These are phyloP conservation scores for Cadophora luteo-olivacea DNA, from an alignment of 2,329 filamentous ascomycete genomes.

Conservation along the genomic window DNA sequence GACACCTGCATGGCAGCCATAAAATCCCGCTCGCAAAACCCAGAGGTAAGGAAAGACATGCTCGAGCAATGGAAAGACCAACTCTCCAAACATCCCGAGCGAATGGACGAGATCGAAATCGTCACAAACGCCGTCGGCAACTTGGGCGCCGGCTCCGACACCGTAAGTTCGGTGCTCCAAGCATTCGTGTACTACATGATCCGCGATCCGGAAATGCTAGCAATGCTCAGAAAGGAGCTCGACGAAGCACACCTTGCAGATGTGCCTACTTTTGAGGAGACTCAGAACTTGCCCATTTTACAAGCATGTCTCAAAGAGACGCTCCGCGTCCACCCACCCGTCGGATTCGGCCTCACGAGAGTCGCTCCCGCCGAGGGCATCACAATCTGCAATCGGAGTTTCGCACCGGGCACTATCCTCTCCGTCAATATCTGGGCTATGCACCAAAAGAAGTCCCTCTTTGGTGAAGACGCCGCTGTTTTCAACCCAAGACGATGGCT, in stretches of 20 bases:
- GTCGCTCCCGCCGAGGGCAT: slow-evolving; percentile 43
- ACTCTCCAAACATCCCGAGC: slow-evolving; percentile 45
- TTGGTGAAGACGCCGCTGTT: slow-evolving; percentile 43
- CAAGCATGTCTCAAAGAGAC: slow-evolving; percentile 49
- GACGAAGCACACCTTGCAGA: slow-evolving; percentile 34
- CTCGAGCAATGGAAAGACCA: slow-evolving; percentile 47
- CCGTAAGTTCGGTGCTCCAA: slow-evolving; percentile 46
- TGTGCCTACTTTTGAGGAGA: slow-evolving; percentile 39
- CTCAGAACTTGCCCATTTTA: slow-evolving; percentile 45
- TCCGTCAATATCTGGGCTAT: slow-evolving; percentile 47
- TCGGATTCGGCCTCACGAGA: slow-evolving; percentile 40
- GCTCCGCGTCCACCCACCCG: slow-evolving; percentile 45
- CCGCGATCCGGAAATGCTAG: slow-evolving; percentile 38
- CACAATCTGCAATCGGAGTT: slow-evolving; percentile 43
- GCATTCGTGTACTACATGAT: slow-evolving; percentile 48
- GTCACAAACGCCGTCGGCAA: slow-evolving; percentile 45
- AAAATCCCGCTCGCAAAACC: slow-evolving; percentile 44
- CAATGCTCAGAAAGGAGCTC: slow-evolving; percentile 36
- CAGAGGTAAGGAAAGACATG: slow-evolving; percentile 45
- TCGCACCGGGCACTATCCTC: slow-evolving; percentile 43
- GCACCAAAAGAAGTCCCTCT: slow-evolving; percentile 42
- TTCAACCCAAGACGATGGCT: slow-evolving; percentile 48
- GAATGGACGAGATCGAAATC: slow-evolving; percentile 46
- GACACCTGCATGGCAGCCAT: slow-evolving; percentile 46
- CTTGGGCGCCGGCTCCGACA: slow-evolving; percentile 49